A percentile compares a stretch with the other conserved stretches of the same genome.
Conservation (phyloP, 73 alveolate species). For the Paramecium octaurelia region DNA sequence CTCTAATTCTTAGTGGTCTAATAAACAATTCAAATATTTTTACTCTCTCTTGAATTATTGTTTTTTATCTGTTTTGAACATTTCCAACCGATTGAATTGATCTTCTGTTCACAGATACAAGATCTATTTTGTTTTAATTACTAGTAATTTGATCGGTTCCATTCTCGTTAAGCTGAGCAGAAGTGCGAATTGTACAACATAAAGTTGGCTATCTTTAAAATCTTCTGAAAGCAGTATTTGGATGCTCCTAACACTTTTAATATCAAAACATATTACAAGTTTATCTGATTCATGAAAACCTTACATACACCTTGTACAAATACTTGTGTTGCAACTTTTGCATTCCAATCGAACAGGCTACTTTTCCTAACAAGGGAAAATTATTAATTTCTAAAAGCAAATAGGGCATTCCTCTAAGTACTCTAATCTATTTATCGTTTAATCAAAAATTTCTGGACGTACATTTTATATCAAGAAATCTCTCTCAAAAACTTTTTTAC, state of each 20-base stretch:
- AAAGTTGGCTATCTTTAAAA: too few relatives aligned
- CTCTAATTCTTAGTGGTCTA: neutral
- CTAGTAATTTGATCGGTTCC: slow-evolving; percentile 58
- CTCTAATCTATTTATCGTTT: neutral
- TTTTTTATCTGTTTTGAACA: neutral
- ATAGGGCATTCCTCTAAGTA: neutral
- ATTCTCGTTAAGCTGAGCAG: slow-evolving; percentile 38
- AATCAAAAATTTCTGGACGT: neutral
- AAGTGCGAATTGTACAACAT: neutral
- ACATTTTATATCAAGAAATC: neutral
- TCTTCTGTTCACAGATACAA: slow-evolving; percentile 57
- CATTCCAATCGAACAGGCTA: neutral
- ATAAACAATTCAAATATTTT: neutral
- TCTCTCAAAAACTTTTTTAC: neutral
- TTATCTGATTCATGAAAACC: neutral
- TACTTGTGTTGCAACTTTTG: neutral
- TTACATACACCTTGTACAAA: neutral
- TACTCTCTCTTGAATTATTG: neutral
- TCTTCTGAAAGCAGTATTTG: too few relatives aligned
- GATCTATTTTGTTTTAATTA: slow-evolving; percentile 26
- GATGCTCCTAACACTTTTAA: neutral
- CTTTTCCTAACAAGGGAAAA: neutral
- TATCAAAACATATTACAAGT: neutral
- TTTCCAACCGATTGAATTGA: slow-evolving; percentile 62
- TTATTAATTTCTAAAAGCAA: neutral